These are phyloP conservation scores for Micromonas pusilla DNA, from an alignment of 139 green algal genomes.

Conservation along the genomic window DNA sequence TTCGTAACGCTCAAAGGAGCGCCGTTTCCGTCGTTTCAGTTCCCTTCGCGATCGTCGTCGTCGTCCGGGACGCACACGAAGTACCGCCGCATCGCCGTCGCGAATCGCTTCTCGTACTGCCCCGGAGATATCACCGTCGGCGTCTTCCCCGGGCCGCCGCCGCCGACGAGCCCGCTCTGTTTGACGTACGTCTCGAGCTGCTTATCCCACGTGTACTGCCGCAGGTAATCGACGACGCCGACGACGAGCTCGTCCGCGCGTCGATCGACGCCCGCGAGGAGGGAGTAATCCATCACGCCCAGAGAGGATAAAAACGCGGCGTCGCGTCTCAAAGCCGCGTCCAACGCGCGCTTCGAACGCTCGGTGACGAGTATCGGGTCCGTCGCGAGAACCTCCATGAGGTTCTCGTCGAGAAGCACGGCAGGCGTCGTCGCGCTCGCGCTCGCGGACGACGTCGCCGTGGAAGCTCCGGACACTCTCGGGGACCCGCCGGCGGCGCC, in stretches of 20 bases:
- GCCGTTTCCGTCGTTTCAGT: no score
- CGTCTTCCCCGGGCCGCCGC: constrained; percentile 53
- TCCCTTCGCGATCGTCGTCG: no score
- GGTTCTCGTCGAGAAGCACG: constrained; percentile 15
- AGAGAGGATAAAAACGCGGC: constrained; percentile 73
- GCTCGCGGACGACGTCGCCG: neutral
- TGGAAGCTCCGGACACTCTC: no score
- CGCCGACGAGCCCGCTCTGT: constrained; percentile 74
- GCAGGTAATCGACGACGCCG: constrained; percentile 91
- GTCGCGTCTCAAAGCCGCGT: constrained; percentile 75
- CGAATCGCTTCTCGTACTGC: constrained; percentile 87
- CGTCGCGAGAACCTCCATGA: neutral
- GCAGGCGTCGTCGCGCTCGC: neutral
- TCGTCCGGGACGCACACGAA: constrained; percentile 29
- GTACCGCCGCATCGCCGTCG: constrained; percentile 40
- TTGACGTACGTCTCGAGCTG: constrained; percentile 97
- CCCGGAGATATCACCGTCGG: constrained; percentile 90
- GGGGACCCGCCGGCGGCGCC: no score
- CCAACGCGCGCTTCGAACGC: constrained; percentile 32
- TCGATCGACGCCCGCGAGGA: constrained; percentile 76
- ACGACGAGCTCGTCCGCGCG: constrained; percentile 60
- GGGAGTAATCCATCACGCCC: constrained; percentile 94
- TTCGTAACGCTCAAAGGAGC: no score
- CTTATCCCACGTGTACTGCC: constrained; percentile 95
- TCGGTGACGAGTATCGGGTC: neutral